phyloP scores from a whole-genome alignment of 1,139 yeast genomes.

The Geotrichum fermentans region DNA sequence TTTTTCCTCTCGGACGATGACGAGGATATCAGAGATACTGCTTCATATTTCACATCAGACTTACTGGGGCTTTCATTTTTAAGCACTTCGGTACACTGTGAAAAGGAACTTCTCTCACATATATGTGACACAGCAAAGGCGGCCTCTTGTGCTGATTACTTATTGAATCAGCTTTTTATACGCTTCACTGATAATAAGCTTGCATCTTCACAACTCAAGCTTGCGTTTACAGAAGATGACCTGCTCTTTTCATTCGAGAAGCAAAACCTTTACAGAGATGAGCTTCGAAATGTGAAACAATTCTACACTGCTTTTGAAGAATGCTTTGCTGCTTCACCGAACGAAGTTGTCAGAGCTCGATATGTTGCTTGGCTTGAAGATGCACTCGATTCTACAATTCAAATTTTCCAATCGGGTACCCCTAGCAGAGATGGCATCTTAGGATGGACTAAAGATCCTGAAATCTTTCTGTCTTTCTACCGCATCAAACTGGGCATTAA shows the following conservation, averaged over 20 bases:
- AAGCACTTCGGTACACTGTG: slow-evolving; percentile 35
- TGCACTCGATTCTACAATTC: slow-evolving; percentile 12
- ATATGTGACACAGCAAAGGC: slow-evolving; percentile 6
- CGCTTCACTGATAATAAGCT: slow-evolving; percentile 1
- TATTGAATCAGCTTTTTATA: slow-evolving; percentile 5
- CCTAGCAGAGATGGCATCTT: slow-evolving; percentile 35
- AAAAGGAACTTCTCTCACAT: slow-evolving; percentile 25
- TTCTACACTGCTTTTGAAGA: slow-evolving; percentile 1
- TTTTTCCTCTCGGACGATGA: slow-evolving; percentile 58
- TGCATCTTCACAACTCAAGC: slow-evolving; percentile 21
- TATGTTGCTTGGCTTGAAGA: slow-evolving; percentile 17
- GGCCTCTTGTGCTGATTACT: neutral
- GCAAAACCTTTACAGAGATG: slow-evolving; percentile 48
- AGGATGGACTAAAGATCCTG: slow-evolving; percentile 39
- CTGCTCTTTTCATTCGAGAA: slow-evolving; percentile 49
- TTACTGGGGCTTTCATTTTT: slow-evolving; percentile 26
- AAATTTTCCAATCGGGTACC: neutral
- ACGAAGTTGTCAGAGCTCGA: neutral
- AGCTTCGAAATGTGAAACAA: slow-evolving; percentile 19
- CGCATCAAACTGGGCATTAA: slow-evolving; percentile 17
- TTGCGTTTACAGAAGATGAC: slow-evolving; percentile 26
- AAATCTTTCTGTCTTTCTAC: slow-evolving; percentile 21
- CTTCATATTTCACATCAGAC: slow-evolving; percentile 24
- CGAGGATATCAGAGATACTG: slow-evolving; percentile 33
- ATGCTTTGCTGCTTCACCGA: neutral